Conservation (phyloP, 305 asterid species). For the Solanum aculeatissimum region DNA sequence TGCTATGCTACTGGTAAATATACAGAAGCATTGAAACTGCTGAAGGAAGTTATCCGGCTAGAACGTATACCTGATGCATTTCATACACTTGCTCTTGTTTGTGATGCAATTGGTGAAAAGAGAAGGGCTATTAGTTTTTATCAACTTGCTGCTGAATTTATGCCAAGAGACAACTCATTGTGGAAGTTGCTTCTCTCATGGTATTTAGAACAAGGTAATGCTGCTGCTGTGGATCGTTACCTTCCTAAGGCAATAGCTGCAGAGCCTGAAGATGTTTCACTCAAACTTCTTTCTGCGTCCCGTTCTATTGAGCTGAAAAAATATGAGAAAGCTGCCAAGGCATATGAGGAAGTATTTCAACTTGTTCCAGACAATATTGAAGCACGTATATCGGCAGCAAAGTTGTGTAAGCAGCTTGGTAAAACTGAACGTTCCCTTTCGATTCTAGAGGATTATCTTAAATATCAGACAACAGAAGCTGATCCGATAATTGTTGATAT, state of each 20-base stretch:
- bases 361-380: background rate
- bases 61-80: background rate
- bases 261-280: background rate
- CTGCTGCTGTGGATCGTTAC: background rate
- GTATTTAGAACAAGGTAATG: background rate
- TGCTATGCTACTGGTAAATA: constrained; percentile 2
- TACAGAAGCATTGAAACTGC: background rate
- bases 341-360: background rate
- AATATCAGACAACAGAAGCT: background rate
- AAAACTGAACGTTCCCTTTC: background rate
- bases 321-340: constrained; percentile 3
- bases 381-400: background rate
- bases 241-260: constrained; percentile 3
- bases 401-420: background rate
- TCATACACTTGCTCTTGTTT: constrained; percentile 7
- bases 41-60: background rate
- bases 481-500: background rate
- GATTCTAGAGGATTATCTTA: background rate
- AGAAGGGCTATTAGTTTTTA: background rate
- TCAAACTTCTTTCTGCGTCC: background rate
- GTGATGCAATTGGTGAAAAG: constrained; percentile 1
- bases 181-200: constrained; percentile 5
- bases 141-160: background rate
- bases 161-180: background rate
- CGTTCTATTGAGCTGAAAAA: background rate